Base-by-base conservation (phyloP, 495 filamentous ascomycete genomes). In the Ascobolus immersus region DNA sequence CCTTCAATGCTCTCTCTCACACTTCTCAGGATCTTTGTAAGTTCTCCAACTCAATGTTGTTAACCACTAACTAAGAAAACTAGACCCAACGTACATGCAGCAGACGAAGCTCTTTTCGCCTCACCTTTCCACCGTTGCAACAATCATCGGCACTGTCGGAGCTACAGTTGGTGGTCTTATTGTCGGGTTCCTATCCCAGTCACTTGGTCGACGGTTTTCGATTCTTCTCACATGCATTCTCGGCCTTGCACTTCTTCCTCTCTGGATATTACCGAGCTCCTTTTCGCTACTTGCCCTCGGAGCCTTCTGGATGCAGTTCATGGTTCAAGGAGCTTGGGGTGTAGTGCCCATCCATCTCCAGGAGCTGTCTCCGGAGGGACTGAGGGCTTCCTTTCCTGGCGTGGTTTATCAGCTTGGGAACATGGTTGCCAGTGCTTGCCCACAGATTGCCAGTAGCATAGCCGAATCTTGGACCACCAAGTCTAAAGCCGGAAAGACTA, bases 271-370 rank as follows among this genome's bases (percentile, higher is more conserved):
- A 5, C 73, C 71, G 3, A 47, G 53, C 0, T 52, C 47, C 22
- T 69, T 68, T 51, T 44, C 52, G 0, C 47, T 56, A 4, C 60
- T 81, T 12, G 71, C 69, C 1, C 71, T 57, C 4, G 59, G 62
- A 1, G 73, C 68, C 14, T 82, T 82, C 56, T 65, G 74, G 48
- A 63, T 77, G 37, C 75, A 82, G 44, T 78, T 78, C 51, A 77
- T 73, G 46, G 61, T 78, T 17, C 71, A 79, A 43, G 76, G 76
- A 5, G 70, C 72, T 0, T 82, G 69, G 70, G 73, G 76, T 24
- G 67, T 79, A 4, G 67, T 79, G 19, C 76, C 76, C 6, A 73
- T 80, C 42, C 75, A 78, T 42, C 59, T 82, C 31, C 76, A 76
- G 48, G 76, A 82, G 54, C 61, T 80, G 0, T 67, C 74, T 0